phyloP scores from a whole-genome alignment of 2,329 filamentous ascomycete species.

The Zymoseptoria tritici region DNA sequence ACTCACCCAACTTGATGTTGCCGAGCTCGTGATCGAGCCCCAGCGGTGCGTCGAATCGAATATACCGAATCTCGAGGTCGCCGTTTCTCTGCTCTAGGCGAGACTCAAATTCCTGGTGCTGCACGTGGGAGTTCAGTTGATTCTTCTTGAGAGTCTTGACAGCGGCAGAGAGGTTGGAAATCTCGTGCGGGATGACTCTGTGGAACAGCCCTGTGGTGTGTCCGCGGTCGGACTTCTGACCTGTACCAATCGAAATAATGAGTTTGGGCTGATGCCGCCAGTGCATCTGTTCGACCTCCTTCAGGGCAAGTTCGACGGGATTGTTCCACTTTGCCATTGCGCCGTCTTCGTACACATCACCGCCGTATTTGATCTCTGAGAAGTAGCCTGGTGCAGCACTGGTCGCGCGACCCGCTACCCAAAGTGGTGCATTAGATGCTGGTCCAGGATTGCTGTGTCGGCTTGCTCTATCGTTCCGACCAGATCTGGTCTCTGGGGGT shows the following conservation, averaged over 20 bases:
- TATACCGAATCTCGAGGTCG: constrained; percentile 1
- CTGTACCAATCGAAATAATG: constrained; percentile 14
- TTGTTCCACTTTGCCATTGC: constrained; percentile 13
- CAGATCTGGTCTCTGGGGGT: background rate
- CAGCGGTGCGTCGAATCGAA: constrained; percentile 7
- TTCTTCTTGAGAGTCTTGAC: background rate
- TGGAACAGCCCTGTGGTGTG: background rate
- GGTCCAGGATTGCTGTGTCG: constrained; percentile 6
- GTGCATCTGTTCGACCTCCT: constrained; percentile 14
- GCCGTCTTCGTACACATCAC: constrained; percentile 8
- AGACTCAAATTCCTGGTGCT: constrained; percentile 1
- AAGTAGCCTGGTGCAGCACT: constrained; percentile 16
- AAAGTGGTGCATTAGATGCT: constrained; percentile 9
- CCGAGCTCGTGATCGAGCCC: too few relatives aligned
- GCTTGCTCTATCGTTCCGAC: background rate
- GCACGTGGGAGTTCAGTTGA: constrained; percentile 5
- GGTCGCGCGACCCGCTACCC: constrained; percentile 13
- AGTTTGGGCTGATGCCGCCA: constrained; percentile 5
- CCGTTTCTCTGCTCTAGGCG: background rate
- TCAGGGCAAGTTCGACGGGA: constrained; percentile 8
- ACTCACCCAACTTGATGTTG: too few relatives aligned
- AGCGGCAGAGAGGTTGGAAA: background rate
- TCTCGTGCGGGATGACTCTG: background rate
- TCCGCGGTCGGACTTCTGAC: background rate
- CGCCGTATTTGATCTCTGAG: constrained; percentile 2